phyloP scores from a whole-genome alignment of 2,329 filamentous ascomycete species.

The Ophiocordyceps camponoti-rufipedis region DNA sequence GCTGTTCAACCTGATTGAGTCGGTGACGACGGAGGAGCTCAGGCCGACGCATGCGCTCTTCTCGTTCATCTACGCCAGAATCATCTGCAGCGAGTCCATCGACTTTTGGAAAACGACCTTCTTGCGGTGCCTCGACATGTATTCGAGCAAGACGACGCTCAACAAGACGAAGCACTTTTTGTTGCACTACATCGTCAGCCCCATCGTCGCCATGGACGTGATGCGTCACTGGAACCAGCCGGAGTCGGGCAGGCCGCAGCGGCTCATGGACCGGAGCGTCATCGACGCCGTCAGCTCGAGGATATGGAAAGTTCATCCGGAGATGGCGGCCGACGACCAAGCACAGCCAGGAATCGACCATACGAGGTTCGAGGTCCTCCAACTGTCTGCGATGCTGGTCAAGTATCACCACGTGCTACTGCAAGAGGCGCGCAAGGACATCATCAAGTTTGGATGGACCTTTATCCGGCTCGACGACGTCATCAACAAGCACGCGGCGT shows the following conservation, averaged over 20 bases:
- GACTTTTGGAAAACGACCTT: constrained; percentile 74
- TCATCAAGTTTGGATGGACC: constrained; percentile 98
- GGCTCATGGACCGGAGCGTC: constrained; percentile 69
- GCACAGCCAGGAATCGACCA: constrained; percentile 81
- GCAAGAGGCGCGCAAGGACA: constrained; percentile 85
- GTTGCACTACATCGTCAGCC: constrained; percentile 83
- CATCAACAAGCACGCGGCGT: constrained; percentile 97
- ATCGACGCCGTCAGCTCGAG: constrained; percentile 83
- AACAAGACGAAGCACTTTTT: constrained; percentile 90
- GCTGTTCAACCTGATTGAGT: constrained; percentile 69
- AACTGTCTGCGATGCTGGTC: constrained; percentile 84
- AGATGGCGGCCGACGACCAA: constrained; percentile 67
- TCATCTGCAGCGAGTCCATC: constrained; percentile 69
- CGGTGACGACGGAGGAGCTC: constrained; percentile 67
- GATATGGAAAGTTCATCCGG: constrained; percentile 80
- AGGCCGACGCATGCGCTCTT: constrained; percentile 59
- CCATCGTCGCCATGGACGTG: constrained; percentile 90
- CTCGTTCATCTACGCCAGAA: constrained; percentile 65
- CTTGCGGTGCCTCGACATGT: constrained; percentile 73
- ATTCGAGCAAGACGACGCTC: constrained; percentile 57
- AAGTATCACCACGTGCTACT: constrained; percentile 85
- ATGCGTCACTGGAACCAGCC: constrained; percentile 59
- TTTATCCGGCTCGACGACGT: constrained; percentile 97
- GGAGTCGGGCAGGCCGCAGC: constrained; percentile 38
- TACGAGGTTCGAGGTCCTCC: constrained; percentile 85